phyloP scores from a whole-genome alignment of 306 rosid species.

The Fragaria iinumae region DNA sequence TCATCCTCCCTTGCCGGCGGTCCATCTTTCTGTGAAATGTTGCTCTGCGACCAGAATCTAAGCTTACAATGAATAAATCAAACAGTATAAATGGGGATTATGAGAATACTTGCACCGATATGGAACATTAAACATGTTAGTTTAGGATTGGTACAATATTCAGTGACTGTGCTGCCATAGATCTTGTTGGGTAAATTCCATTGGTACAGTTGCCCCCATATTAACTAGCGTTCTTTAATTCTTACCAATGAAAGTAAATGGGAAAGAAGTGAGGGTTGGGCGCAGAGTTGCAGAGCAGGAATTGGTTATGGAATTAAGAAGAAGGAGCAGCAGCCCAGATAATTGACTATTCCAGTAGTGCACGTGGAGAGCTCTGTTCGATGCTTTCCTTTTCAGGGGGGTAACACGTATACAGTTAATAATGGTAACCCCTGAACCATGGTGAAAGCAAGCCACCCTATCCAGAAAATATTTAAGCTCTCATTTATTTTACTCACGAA shows the following conservation, averaged over 20 bases:
- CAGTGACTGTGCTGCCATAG: neutral
- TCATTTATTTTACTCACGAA: neutral
- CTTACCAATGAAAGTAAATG: neutral
- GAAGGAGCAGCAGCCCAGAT: neutral
- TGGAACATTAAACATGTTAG: neutral
- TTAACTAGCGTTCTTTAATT: neutral
- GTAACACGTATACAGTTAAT: neutral
- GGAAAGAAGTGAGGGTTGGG: neutral
- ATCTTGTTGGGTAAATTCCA: neutral
- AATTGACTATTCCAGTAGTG: neutral
- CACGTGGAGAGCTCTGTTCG: neutral
- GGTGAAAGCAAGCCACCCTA: neutral
- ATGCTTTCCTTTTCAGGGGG: neutral
- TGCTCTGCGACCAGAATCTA: neutral
- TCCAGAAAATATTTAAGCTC: neutral
- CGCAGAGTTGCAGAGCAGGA: neutral
- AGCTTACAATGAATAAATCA: neutral
- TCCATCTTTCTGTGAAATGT: neutral
- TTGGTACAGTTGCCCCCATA: neutral
- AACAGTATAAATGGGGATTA: neutral
- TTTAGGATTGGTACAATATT: neutral
- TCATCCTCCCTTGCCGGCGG: neutral
- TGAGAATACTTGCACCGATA: neutral
- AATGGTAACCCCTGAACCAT: neutral
- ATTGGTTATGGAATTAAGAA: neutral